Percentiles rank a stretch among this genome's conserved stretches.
Evolutionary conservation across 2,329 filamentous ascomycete genomes (phyloP).

Genomic region (Xylaria sp.): DNA sequence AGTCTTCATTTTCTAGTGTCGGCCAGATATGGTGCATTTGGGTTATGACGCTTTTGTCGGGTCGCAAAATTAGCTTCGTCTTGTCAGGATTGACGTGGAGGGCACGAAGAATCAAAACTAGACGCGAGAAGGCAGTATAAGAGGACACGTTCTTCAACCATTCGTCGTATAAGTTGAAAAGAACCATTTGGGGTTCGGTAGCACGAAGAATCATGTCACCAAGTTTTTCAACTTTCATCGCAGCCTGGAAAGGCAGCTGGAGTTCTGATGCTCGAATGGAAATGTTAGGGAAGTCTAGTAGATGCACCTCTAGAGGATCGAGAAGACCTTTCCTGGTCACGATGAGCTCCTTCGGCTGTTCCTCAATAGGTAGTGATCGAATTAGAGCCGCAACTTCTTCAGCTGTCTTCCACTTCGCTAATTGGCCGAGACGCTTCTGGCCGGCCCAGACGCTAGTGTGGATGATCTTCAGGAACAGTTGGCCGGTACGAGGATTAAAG

Average conservation of each 20-base stretch:
- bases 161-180: conserved; percentile 98
- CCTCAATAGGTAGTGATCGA: conserved; percentile 93
- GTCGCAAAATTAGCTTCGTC: conserved; percentile 93
- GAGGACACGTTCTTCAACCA: conserved; percentile 99
- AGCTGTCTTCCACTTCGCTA: conserved; percentile 99
- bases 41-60: conserved; percentile 98
- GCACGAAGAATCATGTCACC: conserved; percentile 98
- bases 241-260: conserved; percentile 97
- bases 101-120: conserved; percentile 92
- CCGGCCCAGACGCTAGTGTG: conserved; percentile 99
- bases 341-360: conserved; percentile 98
- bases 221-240: conserved; percentile 99
- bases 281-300: conserved; percentile 99
- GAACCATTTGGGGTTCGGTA: conserved; percentile 99
- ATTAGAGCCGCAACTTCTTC: conserved; percentile 99
- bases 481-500: conserved; percentile 98
- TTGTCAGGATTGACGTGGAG: conserved; percentile 98
- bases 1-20: conserved; percentile 91
- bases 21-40: conserved; percentile 99
- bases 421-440: conserved; percentile 97
- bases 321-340: conserved; percentile 97
- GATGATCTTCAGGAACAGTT: conserved; percentile 98
- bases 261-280: conserved; percentile 97
- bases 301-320: conserved; percentile 95
- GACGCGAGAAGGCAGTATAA: conserved; percentile 96